Evolutionary conservation across 2,329 filamentous ascomycete species (phyloP).

Genomic region (Ophiognomonia clavigignenti-juglandacearum): DNA sequence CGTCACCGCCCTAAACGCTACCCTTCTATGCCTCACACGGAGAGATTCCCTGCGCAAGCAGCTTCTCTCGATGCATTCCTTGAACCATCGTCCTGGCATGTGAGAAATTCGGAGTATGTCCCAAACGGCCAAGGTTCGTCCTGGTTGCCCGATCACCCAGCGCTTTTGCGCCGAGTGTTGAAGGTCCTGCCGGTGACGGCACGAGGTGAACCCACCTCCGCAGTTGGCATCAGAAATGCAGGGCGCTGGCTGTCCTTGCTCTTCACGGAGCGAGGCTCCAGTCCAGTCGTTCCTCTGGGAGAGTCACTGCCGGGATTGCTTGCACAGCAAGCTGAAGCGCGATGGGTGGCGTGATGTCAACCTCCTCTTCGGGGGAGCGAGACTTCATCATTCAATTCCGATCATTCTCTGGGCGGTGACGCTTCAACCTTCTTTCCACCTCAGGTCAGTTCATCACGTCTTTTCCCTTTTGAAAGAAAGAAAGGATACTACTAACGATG

Average conservation of each 20-base stretch:
- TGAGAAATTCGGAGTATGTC: constrained; percentile 59
- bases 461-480: neutral
- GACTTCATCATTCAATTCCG: constrained; percentile 27
- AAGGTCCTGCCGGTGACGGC: constrained; percentile 27
- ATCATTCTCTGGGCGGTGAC: constrained; percentile 28
- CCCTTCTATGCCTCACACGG: constrained; percentile 85
- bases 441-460: constrained; percentile 22
- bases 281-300: constrained; percentile 23
- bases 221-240: constrained; percentile 31
- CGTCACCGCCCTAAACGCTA: constrained; percentile 79
- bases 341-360: constrained; percentile 27
- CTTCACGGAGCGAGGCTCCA: constrained; percentile 6
- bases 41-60: constrained; percentile 37
- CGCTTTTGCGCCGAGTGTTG: constrained; percentile 14
- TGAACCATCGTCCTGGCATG: constrained; percentile 50
- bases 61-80: constrained; percentile 25
- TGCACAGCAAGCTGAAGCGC: constrained; percentile 25
- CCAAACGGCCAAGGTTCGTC: constrained; percentile 18
- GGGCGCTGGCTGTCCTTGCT: constrained; percentile 20
- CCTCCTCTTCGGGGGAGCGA: constrained; percentile 11
- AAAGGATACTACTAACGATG: constrained; percentile 26
- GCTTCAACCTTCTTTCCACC: constrained; percentile 22
- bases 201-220: constrained; percentile 24
- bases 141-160: constrained; percentile 15
- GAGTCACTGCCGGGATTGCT: constrained; percentile 26